Evolutionary conservation across 805 yeast species (phyloP), one percentile per base, ranked within the genome.

Genomic region (Wickerhamomyces canadensis): DNA sequence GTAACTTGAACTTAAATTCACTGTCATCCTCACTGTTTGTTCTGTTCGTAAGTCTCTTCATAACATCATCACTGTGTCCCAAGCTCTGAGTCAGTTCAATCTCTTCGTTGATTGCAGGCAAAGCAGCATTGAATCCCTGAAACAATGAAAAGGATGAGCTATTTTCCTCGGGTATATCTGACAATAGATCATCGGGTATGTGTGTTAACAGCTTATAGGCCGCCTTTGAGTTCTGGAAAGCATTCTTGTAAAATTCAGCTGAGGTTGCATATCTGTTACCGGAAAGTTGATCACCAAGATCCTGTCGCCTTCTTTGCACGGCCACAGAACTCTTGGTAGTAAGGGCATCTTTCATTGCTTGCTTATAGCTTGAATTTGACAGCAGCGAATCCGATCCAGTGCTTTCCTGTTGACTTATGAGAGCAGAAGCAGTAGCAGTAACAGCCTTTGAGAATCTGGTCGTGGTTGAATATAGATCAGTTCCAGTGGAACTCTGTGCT

Each of bases 91-190:
- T 45, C 41, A 49, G 31, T 42, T 60, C 52, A 13, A 68, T 55
- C 29, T 64, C 65, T 41, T 68, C 74, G 42, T 72, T 64, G n/a
- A 72, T 59, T 14, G 72, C 72, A 1, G 78, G 77, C 25, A 70
- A 53, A 1, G 74, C 64, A 4, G 86, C 84, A 48, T 68, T 67
- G 52, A 83, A 80, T 2, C 89, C 88, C 56, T 82, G 89, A 49
- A 72, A 80, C 17, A 83, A 58, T 3, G 87, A 75, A 44, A 74
- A 75, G 9, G 54, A 71, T 6, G 57, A 49, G 14, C 52, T 52
- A 21, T 35, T 28, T 31, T 43, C 54, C 6, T 40, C 41, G 8
- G 85, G 84, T 14, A 80, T 58, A 35, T 78, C 76, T 7, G 60
- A 53, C 24, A 84, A 61, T 44, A 82, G 49, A 25, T 79, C 84